A percentile compares a stretch with the other conserved stretches of the same genome.
Conservation (phyloP, 495 filamentous ascomycete species). For the Xylaria intraflava region DNA sequence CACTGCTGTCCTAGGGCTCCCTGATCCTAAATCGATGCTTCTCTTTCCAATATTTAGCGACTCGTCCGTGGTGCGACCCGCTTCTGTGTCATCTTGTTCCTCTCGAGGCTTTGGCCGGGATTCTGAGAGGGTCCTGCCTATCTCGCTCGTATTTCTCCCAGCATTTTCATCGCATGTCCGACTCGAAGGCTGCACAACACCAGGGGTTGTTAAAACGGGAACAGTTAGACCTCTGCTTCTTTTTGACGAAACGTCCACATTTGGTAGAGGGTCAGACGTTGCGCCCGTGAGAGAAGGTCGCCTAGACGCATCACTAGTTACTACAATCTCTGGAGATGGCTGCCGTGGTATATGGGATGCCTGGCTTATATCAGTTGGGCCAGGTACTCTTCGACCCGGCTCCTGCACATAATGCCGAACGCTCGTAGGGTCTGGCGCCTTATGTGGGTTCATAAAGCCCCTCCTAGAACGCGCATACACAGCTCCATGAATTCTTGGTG, state of each 20-base stretch:
- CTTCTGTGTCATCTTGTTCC: neutral
- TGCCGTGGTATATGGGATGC: neutral
- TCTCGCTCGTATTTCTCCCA: neutral
- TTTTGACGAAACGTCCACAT: slow-evolving; percentile 1
- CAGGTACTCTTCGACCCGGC: slow-evolving; percentile 17
- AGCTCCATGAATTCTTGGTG: slow-evolving; percentile 9
- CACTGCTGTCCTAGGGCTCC: slow-evolving; percentile 2
- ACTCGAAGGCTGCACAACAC: slow-evolving; percentile 23
- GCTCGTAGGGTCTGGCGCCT: slow-evolving; percentile 10
- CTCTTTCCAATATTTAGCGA: neutral
- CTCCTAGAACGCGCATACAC: slow-evolving; percentile 4
- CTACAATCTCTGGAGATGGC: slow-evolving; percentile 32
- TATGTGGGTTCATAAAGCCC: slow-evolving; percentile 10
- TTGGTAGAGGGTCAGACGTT: slow-evolving; percentile 17
- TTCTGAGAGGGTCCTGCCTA: slow-evolving; percentile 26
- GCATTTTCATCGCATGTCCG: slow-evolving; percentile 17
- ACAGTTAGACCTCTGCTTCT: slow-evolving; percentile 23
- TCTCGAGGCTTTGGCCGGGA: slow-evolving; percentile 15
- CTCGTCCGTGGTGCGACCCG: slow-evolving; percentile 1
- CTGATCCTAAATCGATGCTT: neutral
- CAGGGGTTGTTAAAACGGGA: slow-evolving; percentile 21
- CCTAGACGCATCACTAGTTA: slow-evolving; percentile 23
- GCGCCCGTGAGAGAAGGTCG: slow-evolving; percentile 18
- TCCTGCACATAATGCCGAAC: slow-evolving; percentile 20
- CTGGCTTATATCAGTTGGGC: slow-evolving; percentile 10